phyloP scores from a whole-genome alignment of 2,329 filamentous ascomycete species.

The Purpureocillium lavendulum region DNA sequence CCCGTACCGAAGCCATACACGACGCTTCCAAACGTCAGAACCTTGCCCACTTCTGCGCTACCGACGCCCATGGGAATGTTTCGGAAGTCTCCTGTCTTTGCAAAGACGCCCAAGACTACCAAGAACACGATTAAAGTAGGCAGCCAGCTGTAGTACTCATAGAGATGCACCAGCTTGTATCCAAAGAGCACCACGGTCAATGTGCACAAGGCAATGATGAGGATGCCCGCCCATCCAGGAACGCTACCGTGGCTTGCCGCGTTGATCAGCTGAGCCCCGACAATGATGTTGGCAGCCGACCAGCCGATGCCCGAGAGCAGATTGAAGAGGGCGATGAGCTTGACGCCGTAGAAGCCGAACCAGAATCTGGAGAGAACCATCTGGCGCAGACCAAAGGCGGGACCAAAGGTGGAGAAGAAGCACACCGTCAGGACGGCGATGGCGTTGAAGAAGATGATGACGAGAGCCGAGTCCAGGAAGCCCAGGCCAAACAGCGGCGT shows the following conservation, averaged over 20 bases:
- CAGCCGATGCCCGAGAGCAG: constrained; percentile 64
- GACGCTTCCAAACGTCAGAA: no score
- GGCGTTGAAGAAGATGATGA: constrained; percentile 65
- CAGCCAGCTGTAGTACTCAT: constrained; percentile 69
- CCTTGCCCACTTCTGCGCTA: no score
- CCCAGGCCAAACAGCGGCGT: constrained; percentile 47
- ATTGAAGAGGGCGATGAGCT: constrained; percentile 62
- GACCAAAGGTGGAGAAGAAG: constrained; percentile 69
- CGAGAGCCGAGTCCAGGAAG: constrained; percentile 61
- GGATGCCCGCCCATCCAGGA: constrained; percentile 62
- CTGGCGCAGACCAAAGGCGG: constrained; percentile 62
- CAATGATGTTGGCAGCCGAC: constrained; percentile 67
- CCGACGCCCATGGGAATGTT: no score
- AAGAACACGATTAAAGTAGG: constrained; percentile 65
- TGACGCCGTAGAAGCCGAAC: constrained; percentile 63
- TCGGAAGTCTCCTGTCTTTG: no score
- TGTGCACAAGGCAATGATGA: constrained; percentile 62
- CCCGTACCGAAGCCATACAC: no score
- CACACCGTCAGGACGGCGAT: constrained; percentile 59
- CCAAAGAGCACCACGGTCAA: constrained; percentile 64
- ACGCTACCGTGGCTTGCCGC: constrained; percentile 55
- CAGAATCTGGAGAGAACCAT: constrained; percentile 68
- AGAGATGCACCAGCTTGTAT: constrained; percentile 66
- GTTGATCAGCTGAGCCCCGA: constrained; percentile 65
- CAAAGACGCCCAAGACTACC: constrained; percentile 9